Evolutionary conservation across 495 filamentous ascomycete genomes (phyloP).

Genomic region (Penicillium robsamsonii): DNA sequence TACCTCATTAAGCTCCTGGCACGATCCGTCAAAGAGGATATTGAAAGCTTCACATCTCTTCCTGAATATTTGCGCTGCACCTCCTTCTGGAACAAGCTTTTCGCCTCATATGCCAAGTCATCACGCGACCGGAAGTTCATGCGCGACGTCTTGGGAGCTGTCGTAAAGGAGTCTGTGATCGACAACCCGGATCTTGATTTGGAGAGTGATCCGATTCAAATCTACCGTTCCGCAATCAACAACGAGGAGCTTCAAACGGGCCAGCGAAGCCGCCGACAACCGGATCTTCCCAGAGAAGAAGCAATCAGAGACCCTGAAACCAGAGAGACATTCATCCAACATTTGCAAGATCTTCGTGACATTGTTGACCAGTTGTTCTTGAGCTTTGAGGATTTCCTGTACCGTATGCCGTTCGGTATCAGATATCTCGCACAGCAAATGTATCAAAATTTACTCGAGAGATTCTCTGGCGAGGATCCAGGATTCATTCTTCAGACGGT

Average conservation of each 20-base stretch:
- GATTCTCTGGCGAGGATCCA: constrained; percentile 77
- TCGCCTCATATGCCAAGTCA: constrained; percentile 84
- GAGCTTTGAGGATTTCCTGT: constrained; percentile 75
- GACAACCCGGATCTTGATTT: constrained; percentile 88
- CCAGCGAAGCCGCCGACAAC: constrained; percentile 69
- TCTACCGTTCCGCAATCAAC: constrained; percentile 90
- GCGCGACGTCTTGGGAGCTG: constrained; percentile 73
- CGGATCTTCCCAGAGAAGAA: constrained; percentile 82
- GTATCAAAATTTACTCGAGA: constrained; percentile 69
- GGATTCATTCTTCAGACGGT: constrained; percentile 78
- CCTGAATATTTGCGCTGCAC: constrained; percentile 86
- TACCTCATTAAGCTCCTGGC: constrained; percentile 89
- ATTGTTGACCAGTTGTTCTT: constrained; percentile 86
- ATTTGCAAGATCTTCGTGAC: constrained; percentile 88
- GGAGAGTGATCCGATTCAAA: constrained; percentile 96
- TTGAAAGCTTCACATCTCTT: constrained; percentile 68
- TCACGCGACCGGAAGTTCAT: constrained; percentile 91
- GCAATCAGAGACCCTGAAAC: constrained; percentile 94
- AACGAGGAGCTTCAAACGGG: constrained; percentile 95
- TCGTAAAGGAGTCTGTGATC: constrained; percentile 85
- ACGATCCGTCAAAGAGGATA: constrained; percentile 79
- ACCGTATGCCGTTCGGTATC: constrained; percentile 89
- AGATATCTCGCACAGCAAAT: constrained; percentile 86
- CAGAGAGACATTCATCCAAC: constrained; percentile 84
- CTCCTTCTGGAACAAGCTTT: constrained; percentile 88